phyloP scores from a whole-genome alignment of 179 eudicot species.

The Spergularia azorica region DNA sequence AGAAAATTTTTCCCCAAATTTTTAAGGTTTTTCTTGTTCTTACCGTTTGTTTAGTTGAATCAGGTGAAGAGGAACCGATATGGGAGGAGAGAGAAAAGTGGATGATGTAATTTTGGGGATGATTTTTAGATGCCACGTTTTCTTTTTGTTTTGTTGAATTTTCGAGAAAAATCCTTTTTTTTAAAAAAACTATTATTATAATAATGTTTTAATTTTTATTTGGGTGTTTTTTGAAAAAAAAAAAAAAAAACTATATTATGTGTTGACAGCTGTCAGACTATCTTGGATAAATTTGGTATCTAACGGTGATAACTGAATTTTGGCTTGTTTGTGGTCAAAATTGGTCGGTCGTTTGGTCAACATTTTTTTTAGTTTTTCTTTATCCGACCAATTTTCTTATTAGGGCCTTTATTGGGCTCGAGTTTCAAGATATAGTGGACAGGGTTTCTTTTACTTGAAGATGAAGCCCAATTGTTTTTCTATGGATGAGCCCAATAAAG shows the following conservation, averaged over 20 bases:
- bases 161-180: background rate
- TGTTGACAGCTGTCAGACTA: constrained; percentile 16
- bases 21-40: background rate
- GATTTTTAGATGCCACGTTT: background rate
- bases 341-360: background rate
- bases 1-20: background rate
- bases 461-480: background rate
- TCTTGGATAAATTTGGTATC: constrained; percentile 13
- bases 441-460: background rate
- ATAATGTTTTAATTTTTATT: too few species aligned
- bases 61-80: background rate
- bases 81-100: constrained; percentile 19
- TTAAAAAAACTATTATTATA: background rate
- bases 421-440: background rate
- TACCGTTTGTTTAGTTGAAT: constrained; percentile 3
- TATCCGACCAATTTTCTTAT: background rate
- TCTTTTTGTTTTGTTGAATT: background rate
- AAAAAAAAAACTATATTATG: background rate
- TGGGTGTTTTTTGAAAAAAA: background rate
- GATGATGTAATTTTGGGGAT: background rate
- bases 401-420: background rate
- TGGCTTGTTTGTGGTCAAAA: constrained; percentile 2
- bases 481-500: background rate
- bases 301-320: constrained; percentile 20
- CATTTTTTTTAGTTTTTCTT: background rate